These are phyloP conservation scores for Metschnikowia noctiluminum DNA, from an alignment of 805 yeast species.

Conservation along the genomic window DNA sequence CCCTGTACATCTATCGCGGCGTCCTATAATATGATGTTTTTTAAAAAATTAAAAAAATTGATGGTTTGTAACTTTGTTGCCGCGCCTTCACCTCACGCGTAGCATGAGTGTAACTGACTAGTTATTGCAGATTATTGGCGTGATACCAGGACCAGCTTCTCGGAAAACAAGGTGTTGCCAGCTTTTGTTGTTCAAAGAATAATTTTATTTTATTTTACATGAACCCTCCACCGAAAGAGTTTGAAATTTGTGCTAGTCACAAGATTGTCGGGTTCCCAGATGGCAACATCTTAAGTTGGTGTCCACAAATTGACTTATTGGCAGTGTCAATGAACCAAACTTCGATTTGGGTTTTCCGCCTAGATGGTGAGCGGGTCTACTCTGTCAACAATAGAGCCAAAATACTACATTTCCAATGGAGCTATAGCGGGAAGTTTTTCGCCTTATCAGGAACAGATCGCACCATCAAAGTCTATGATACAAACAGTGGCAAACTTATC, in stretches of 20 bases:
- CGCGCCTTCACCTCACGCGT: too few relatives aligned
- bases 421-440: slow-evolving; percentile 37
- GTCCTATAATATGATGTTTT: too few relatives aligned
- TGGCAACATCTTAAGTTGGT: slow-evolving; percentile 41
- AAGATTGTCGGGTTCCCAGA: slow-evolving; percentile 27
- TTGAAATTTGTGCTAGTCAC: slow-evolving; percentile 12
- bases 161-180: too few relatives aligned
- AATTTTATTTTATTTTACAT: too few relatives aligned
- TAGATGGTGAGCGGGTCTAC: slow-evolving; percentile 53
- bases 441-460: slow-evolving; percentile 46
- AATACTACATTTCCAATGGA: slow-evolving; percentile 31
- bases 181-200: too few relatives aligned
- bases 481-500: slow-evolving; percentile 44
- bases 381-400: slow-evolving; percentile 37
- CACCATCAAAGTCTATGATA: slow-evolving; percentile 41
- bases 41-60: too few relatives aligned
- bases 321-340: slow-evolving; percentile 48
- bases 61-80: too few relatives aligned
- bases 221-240: background rate
- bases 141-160: too few relatives aligned
- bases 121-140: too few relatives aligned
- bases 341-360: slow-evolving; percentile 51
- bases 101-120: too few relatives aligned
- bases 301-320: slow-evolving; percentile 53
- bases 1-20: too few relatives aligned